Base-by-base conservation (phyloP, 495 filamentous ascomycete species). In the Penicillium soppii region DNA sequence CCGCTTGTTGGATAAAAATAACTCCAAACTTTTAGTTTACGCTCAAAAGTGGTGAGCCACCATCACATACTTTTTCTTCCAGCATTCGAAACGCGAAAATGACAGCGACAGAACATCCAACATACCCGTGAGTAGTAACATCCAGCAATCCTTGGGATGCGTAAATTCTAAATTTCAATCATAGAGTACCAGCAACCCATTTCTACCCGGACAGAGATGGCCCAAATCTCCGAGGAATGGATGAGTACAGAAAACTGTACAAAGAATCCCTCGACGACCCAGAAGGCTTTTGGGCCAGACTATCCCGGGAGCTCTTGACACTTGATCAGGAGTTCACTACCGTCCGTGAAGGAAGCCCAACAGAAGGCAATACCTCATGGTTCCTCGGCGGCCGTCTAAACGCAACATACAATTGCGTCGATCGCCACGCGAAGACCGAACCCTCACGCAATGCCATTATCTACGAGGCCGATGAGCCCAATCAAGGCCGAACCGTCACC, bases 351-450 rank as follows among this genome's bases (percentile, higher is more conserved):
- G 40, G 53, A 20, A 22, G 21, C 22, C 22, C 50, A 12, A 40
- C 44, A 16, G 20, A 78, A 54, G 56, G 59, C 12, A 60, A 82
- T 56, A 90, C 85, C 82, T 77, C 76, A 35, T 94, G 88, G 88
- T 94, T 92, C 54, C 82, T 86, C 1, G 86, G 76, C 32, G 89
- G 89, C 48, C 78, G 87, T 64, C 83, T 94, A 50, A 89, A 85
- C 15, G 90, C 88, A 0, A 84, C 78, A 51, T 91, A 83, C 66
- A 92, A 94, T 63, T 90, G 88, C 61, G 63, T 94, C 16, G 88
- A 92, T 59, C 73, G 89, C 17, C 90, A 92, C 62, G 87, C 91
- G 13, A 73, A 76, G 1, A 82, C 85, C 21, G 70, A 81, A 54
- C 88, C 87, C 9, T 75, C 81, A 17, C 59, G 64, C 12, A 76